phyloP scores from a whole-genome alignment of 257 asterid species.

The Lavandula angustifolia region DNA sequence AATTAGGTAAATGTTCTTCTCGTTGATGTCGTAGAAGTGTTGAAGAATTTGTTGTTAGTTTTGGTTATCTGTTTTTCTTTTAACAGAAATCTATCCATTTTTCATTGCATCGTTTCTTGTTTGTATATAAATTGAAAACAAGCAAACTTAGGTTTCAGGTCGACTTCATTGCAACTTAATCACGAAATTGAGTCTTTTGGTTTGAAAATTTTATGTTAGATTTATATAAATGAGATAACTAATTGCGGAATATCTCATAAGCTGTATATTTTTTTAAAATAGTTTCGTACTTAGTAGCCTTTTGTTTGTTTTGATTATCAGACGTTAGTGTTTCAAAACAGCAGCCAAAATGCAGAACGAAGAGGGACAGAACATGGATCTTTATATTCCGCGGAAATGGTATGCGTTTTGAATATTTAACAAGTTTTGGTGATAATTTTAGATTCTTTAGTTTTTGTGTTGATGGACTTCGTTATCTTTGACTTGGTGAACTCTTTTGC shows the following conservation, averaged over 20 bases:
- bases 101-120: background rate
- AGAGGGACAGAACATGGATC: conserved; percentile 73
- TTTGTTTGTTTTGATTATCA: conserved; percentile 5
- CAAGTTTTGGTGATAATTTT: background rate
- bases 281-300: background rate
- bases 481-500: background rate
- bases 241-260: no score
- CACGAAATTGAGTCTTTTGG: background rate
- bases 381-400: conserved; percentile 81
- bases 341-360: conserved; percentile 72
- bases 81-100: background rate
- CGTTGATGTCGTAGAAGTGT: background rate
- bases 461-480: background rate
- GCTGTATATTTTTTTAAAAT: background rate
- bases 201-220: no score
- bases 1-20: conserved; percentile 19
- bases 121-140: background rate
- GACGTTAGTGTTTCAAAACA: conserved; percentile 19
- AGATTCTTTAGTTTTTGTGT: background rate
- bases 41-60: background rate
- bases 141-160: background rate
- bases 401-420: conserved; percentile 9
- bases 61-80: background rate
- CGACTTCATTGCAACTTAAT: background rate
- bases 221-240: background rate